Percentiles rank a stretch among this genome's conserved stretches.
Conservation (phyloP, 768 basidiomycete species). For the Paxillus rubicundulus region DNA sequence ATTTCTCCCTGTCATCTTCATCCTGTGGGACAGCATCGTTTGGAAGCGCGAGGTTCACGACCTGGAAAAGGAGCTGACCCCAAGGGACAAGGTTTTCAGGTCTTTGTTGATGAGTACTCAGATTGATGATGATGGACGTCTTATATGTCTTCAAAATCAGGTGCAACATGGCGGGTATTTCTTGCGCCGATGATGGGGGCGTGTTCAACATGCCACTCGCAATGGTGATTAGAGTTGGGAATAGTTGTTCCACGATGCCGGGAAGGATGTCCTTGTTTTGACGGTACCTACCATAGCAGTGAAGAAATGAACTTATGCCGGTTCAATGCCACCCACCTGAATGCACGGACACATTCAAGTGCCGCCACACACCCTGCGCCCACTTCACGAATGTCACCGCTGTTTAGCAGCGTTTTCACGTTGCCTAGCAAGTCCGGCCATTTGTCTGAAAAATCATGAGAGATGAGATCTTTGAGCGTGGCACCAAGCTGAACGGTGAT, state of each 20-base stretch:
- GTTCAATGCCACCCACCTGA: slow-evolving; percentile 20
- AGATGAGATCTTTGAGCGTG: slow-evolving; percentile 69
- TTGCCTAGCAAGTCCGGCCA: slow-evolving; percentile 74
- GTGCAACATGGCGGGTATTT: slow-evolving; percentile 81
- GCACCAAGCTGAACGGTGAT: slow-evolving; percentile 77
- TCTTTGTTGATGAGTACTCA: slow-evolving; percentile 73
- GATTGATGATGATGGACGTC: slow-evolving; percentile 71
- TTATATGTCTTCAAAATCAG: slow-evolving; percentile 87
- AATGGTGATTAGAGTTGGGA: slow-evolving; percentile 75
- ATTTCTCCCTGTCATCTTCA: slow-evolving; percentile 71
- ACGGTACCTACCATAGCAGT: slow-evolving; percentile 57
- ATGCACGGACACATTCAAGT: slow-evolving; percentile 73
- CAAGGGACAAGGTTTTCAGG: slow-evolving; percentile 79
- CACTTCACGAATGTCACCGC: slow-evolving; percentile 66
- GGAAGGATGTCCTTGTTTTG: slow-evolving; percentile 60
- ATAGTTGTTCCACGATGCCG: slow-evolving; percentile 55
- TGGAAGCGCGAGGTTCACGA: slow-evolving; percentile 72
- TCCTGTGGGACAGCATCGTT: slow-evolving; percentile 63
- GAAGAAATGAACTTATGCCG: slow-evolving; percentile 31
- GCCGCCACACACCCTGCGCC: slow-evolving; percentile 78
- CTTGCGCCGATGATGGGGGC: slow-evolving; percentile 57
- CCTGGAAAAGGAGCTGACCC: slow-evolving; percentile 78
- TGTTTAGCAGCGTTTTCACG: slow-evolving; percentile 60
- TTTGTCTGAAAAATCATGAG: slow-evolving; percentile 72
- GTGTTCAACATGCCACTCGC: slow-evolving; percentile 66